Evolutionary conservation across 1,139 yeast species (phyloP), one percentile per base, ranked within the genome.

Genomic region (Lodderomyces pseudojiufengensis): DNA sequence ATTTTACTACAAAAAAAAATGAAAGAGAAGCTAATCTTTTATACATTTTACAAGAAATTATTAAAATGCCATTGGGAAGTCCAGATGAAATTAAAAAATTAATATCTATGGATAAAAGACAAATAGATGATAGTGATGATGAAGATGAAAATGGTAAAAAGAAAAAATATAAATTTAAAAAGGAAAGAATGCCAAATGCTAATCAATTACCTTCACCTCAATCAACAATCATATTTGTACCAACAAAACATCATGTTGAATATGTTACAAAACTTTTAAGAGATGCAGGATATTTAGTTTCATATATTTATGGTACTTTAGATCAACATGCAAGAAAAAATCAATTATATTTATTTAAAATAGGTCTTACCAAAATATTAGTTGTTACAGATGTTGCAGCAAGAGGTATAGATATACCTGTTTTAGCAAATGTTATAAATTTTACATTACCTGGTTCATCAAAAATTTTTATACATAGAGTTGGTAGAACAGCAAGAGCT

Each of bases 381-480:
- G 97, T 92, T 7, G 98, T 94, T 38, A 92, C 99, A 1, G 99
- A 92, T 66, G 97, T 92, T 45, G 98, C 98, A 21, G 98, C 98
- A 4, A 84, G 98, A 70, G 99, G 99, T 81, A 90, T 92, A 46
- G 99, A 94, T 78, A 87, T 92, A 47, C 99, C 99, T 0, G 80
- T 92, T 42, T 74, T 92, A 55, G 96, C 97, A 10, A 90, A 92
- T 53, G 98, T 92, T 35, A 73, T 92, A 50, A 94, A 92, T 59
- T 90, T 78, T 58, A 80, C 95, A 1, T 69, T 92, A 40, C 98
- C 99, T 4, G 83, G 90, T 1, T 83, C 95, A 2, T 88, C 97
- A 4, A 92, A 94, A 58, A 84, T 90, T 40, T 94, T 92, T 59
- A 78, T 92, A 38, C 99, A 92, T 63, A 79, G 99, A 64, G 98